Conservation (phyloP, 1,139 yeast species). For the Yamadazyma pseudoaaseri region DNA sequence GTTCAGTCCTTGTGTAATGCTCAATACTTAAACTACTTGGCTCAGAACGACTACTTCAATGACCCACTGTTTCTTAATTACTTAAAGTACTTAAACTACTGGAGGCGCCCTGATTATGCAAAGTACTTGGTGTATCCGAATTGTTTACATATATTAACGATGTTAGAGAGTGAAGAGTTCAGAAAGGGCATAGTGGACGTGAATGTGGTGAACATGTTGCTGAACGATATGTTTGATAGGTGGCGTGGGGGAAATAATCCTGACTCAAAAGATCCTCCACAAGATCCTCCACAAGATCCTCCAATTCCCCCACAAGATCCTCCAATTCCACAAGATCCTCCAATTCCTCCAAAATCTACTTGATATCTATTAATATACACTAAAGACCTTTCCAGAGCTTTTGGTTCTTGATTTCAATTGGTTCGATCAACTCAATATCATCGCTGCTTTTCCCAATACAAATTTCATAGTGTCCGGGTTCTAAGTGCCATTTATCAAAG, state of each 20-base stretch:
- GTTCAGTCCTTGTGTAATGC: conserved; percentile 81
- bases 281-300: not conserved
- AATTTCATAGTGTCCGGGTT: conserved; percentile 18
- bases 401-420: conserved; percentile 26
- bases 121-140: conserved; percentile 70
- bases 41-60: conserved; percentile 68
- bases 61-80: conserved; percentile 63
- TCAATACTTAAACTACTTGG: conserved; percentile 70
- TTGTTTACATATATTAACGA: conserved; percentile 63
- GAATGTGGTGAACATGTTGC: conserved; percentile 57
- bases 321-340: too few species aligned
- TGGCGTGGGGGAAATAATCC: conserved; percentile 36
- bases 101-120: conserved; percentile 69
- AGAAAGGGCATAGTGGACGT: conserved; percentile 53
- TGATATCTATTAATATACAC: too few species aligned
- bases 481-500: conserved; percentile 32
- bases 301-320: not conserved
- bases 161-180: conserved; percentile 57
- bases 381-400: too few species aligned
- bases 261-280: not conserved
- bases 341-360: too few species aligned
- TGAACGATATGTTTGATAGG: conserved; percentile 75
- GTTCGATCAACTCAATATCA: conserved; percentile 24
- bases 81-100: conserved; percentile 66
- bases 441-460: conserved; percentile 40